Conservation (phyloP, 176 grass and related monocot genomes). For the Puya raimondii region DNA sequence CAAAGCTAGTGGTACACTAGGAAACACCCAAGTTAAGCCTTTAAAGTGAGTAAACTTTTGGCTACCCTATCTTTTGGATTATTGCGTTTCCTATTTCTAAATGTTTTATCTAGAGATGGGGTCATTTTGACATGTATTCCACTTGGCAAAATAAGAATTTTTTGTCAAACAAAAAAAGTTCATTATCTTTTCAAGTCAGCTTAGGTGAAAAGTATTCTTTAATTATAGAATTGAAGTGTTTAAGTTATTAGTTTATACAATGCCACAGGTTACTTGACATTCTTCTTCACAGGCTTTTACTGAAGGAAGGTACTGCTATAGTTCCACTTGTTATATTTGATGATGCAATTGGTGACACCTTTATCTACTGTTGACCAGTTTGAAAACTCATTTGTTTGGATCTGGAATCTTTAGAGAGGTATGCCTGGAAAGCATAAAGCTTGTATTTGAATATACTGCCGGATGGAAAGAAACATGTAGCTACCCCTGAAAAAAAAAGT, state of each 20-base stretch:
- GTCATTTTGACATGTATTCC: too few relatives aligned
- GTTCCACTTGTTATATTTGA: slow-evolving; percentile 99
- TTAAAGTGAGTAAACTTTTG: too few relatives aligned
- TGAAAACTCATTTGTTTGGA: slow-evolving; percentile 93
- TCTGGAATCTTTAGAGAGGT: slow-evolving; percentile 97
- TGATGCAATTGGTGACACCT: slow-evolving; percentile 99
- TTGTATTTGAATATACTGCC: slow-evolving; percentile 50
- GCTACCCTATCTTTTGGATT: too few relatives aligned
- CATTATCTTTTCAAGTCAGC: slow-evolving; percentile 5
- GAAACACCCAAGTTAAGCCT: too few relatives aligned
- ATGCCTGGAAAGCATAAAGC: slow-evolving; percentile 82
- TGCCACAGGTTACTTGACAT: slow-evolving; percentile 99
- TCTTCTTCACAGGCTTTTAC: slow-evolving; percentile 97
- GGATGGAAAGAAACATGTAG: slow-evolving; percentile 34
- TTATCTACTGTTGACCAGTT: slow-evolving; percentile 99
- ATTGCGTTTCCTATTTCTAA: too few relatives aligned
- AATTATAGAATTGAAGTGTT: slow-evolving; percentile 45
- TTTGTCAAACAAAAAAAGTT: neutral
- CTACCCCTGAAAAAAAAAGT: slow-evolving; percentile 29
- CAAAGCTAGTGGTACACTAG: too few relatives aligned
- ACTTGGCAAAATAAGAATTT: slow-evolving; percentile 3
- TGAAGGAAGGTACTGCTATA: slow-evolving; percentile 90
- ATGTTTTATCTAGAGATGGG: too few relatives aligned
- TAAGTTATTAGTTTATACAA: slow-evolving; percentile 69
- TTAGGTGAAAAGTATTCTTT: slow-evolving; percentile 26